Conservation (phyloP, 2,329 filamentous ascomycete genomes). For the Penicillium nordicum region DNA sequence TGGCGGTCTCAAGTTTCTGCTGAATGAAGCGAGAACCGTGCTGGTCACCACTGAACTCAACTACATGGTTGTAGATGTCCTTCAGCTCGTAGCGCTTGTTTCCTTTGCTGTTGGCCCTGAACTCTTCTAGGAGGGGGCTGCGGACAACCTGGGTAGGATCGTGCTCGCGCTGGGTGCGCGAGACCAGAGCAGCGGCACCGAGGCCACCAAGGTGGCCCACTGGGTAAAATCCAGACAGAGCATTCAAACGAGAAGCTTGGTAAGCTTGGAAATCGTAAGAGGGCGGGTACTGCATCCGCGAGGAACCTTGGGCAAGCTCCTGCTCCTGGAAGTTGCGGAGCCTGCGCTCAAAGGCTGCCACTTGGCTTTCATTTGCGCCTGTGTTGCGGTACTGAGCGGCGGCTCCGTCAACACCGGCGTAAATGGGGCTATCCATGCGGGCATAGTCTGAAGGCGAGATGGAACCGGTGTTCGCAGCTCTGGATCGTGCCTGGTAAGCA, state of each 20-base stretch:
- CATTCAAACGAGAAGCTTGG: slow-evolving; percentile 32
- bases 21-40: slow-evolving; percentile 95
- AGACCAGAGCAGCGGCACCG: slow-evolving; percentile 35
- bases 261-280: slow-evolving; percentile 36
- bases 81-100: slow-evolving; percentile 77
- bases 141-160: slow-evolving; percentile 61
- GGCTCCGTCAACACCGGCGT: slow-evolving; percentile 46
- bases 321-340: slow-evolving; percentile 48
- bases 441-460: slow-evolving; percentile 47
- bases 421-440: slow-evolving; percentile 46
- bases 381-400: slow-evolving; percentile 45
- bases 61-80: slow-evolving; percentile 82
- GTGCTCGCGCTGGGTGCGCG: slow-evolving; percentile 52
- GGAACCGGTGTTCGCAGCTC: slow-evolving; percentile 45
- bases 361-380: slow-evolving; percentile 43
- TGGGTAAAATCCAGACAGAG: slow-evolving; percentile 38
- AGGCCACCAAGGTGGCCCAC: slow-evolving; percentile 31
- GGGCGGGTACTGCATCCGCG: slow-evolving; percentile 30
- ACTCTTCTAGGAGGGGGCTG: slow-evolving; percentile 75
- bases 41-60: slow-evolving; percentile 94
- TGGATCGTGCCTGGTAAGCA: slow-evolving; percentile 39
- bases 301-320: slow-evolving; percentile 29
- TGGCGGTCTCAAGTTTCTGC: slow-evolving; percentile 83
- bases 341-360: slow-evolving; percentile 48
- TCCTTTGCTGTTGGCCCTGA: slow-evolving; percentile 67